Conservation (phyloP, 371 early-diverging fungal genomes). For the Rhizopus microsporus region DNA sequence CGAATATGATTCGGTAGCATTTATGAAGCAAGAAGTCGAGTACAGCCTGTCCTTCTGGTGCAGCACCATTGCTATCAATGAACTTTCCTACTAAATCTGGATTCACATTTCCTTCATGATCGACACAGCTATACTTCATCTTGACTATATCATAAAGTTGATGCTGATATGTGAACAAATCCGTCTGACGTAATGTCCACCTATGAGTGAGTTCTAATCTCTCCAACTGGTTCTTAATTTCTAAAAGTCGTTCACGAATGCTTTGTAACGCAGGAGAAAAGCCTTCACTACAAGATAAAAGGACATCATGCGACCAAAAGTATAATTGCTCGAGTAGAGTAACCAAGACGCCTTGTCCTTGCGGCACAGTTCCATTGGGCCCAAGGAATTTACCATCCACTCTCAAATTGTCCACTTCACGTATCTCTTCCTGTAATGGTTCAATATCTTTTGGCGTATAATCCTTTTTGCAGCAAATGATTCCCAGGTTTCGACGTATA, state of each 20-base stretch:
- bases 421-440: conserved; percentile 65
- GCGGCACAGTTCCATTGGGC: conserved; percentile 53
- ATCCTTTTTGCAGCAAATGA: conserved; percentile 43
- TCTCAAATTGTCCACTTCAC: conserved; percentile 66
- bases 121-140: conserved; percentile 46
- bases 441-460: conserved; percentile 45
- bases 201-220: conserved; percentile 73
- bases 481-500: conserved; percentile 63
- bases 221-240: conserved; percentile 73
- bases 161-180: conserved; percentile 80
- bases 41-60: conserved; percentile 69
- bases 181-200: conserved; percentile 85
- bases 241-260: conserved; percentile 71
- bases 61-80: conserved; percentile 58
- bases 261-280: conserved; percentile 62
- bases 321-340: conserved; percentile 77
- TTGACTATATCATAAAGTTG: conserved; percentile 74
- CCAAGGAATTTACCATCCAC: conserved; percentile 73
- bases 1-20: conserved; percentile 84
- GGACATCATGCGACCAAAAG: conserved; percentile 73
- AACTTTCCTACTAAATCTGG: conserved; percentile 55
- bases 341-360: conserved; percentile 57
- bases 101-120: conserved; percentile 19
- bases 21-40: conserved; percentile 84
- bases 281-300: conserved; percentile 61